These are phyloP conservation scores for Chondrostereum purpureum DNA, from an alignment of 1,284 basidiomycete species.

Conservation along the genomic window DNA sequence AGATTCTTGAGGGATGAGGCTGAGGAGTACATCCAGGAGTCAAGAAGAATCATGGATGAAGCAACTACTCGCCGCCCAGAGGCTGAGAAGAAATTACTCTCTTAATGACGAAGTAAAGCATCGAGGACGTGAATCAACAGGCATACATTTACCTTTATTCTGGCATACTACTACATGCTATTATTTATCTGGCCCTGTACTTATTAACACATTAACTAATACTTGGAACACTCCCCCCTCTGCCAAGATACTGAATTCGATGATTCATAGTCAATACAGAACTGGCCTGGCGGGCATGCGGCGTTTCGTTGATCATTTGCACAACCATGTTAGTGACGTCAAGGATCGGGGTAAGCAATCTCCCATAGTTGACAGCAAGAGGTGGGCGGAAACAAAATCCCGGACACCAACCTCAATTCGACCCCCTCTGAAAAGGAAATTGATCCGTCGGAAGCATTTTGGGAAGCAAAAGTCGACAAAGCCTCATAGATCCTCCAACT, in stretches of 20 bases:
- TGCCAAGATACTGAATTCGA: no score
- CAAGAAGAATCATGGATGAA: constrained; percentile 38
- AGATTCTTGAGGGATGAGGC: constrained; percentile 77
- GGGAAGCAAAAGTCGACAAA: no score
- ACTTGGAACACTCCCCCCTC: no score
- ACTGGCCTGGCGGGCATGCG: no score
- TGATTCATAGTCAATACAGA: no score
- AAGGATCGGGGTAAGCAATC: background rate
- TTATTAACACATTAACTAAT: background rate
- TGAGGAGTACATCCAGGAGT: constrained; percentile 55
- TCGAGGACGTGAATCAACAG: background rate
- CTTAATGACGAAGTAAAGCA: background rate
- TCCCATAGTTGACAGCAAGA: no score
- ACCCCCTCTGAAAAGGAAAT: no score
- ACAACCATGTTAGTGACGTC: background rate
- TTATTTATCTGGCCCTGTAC: background rate
- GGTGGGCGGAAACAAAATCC: no score
- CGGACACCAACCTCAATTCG: no score
- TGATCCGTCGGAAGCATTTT: no score
- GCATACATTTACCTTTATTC: background rate
- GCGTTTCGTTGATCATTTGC: no score
- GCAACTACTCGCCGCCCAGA: constrained; percentile 6
- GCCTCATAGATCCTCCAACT: no score
- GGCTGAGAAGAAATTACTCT: constrained; percentile 4
- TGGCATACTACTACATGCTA: background rate